Conservation (phyloP, 2,329 filamentous ascomycete species). For the Xylaria sp. region DNA sequence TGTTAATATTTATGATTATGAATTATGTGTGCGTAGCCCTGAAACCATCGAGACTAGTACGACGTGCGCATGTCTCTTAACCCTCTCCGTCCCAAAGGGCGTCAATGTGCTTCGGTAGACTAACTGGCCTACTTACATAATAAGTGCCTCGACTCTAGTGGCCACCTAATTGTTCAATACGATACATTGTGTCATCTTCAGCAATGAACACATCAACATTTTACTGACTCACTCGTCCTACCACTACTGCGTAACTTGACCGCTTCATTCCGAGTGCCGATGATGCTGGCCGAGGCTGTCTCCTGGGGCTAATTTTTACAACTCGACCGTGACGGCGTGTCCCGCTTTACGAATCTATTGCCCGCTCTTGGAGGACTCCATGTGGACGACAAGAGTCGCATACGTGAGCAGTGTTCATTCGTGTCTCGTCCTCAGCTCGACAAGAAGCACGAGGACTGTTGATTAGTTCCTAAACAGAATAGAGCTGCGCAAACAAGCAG, state of each 20-base stretch:
- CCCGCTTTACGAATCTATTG: constrained; percentile 3
- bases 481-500: too few relatives aligned
- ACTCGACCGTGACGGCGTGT: neutral
- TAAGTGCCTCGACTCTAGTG: constrained; percentile 6
- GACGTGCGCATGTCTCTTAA: too few relatives aligned
- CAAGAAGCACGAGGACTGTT: constrained; percentile 5
- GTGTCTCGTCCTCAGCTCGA: constrained; percentile 12
- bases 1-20: neutral
- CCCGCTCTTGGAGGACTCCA: neutral
- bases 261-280: constrained; percentile 22
- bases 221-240: constrained; percentile 18
- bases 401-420: constrained; percentile 6
- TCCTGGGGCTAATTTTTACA: neutral
- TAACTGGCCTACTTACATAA: neutral
- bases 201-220: neutral
- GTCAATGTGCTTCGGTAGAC: constrained; percentile 4
- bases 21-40: constrained; percentile 2
- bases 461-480: constrained; percentile 2
- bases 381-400: neutral
- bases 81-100: neutral
- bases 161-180: neutral
- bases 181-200: neutral
- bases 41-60: neutral
- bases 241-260: constrained; percentile 23
- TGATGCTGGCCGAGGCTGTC: constrained; percentile 3